Evolutionary conservation across 2,329 filamentous ascomycete species (phyloP).

Genomic region (Dichotomopilus funicola): DNA sequence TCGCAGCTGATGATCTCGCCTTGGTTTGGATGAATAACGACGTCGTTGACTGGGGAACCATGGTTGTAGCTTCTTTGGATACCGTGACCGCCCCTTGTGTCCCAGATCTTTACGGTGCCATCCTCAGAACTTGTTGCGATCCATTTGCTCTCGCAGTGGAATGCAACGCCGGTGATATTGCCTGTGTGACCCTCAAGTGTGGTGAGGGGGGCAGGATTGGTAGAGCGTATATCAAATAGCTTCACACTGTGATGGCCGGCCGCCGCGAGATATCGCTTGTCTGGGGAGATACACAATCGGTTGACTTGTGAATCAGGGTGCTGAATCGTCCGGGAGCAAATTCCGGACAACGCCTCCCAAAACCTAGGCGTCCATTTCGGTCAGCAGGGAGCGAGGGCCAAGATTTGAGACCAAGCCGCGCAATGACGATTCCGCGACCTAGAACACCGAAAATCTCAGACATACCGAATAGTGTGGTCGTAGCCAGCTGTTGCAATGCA

Average conservation of each 20-base stretch:
- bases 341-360: constrained; percentile 96
- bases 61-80: constrained; percentile 93
- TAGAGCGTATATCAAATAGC: constrained; percentile 96
- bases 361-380: constrained; percentile 51
- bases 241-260: constrained; percentile 77
- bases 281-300: constrained; percentile 93
- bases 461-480: constrained; percentile 56
- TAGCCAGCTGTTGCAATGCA: constrained; percentile 44
- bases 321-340: constrained; percentile 96
- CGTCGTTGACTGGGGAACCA: constrained; percentile 84
- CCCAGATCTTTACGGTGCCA: constrained; percentile 95
- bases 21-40: constrained; percentile 99
- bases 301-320: constrained; percentile 98
- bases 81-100: constrained; percentile 67
- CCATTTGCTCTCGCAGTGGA: constrained; percentile 99
- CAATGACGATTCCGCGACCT: no score
- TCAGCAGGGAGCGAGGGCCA: no score
- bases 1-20: constrained; percentile 97
- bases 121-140: constrained; percentile 98
- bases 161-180: constrained; percentile 93
- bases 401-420: no score
- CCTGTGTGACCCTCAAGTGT: constrained; percentile 94
- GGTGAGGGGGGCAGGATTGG: constrained; percentile 88
- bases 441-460: no score
- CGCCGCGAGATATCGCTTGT: constrained; percentile 94